These are phyloP conservation scores for Hygrophorus pudorinus DNA, from an alignment of 768 basidiomycete species.

Conservation along the genomic window DNA sequence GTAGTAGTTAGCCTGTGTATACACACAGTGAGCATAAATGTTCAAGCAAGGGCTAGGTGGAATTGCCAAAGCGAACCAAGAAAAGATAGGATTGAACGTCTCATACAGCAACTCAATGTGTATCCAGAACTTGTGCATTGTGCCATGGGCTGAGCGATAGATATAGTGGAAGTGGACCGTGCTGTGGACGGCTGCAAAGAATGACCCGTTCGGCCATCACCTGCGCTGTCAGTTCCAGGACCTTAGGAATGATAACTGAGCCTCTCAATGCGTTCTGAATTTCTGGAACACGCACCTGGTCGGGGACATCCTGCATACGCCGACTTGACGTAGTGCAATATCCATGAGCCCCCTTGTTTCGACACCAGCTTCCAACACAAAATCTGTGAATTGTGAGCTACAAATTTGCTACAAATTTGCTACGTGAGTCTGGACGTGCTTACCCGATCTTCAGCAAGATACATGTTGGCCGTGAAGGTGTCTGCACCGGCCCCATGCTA, in stretches of 20 bases:
- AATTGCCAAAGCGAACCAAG: conserved; percentile 78
- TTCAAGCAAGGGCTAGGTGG: background rate
- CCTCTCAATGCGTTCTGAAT: background rate
- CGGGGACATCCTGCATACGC: conserved; percentile 92
- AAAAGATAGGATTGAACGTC: conserved; percentile 81
- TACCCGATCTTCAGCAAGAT: conserved; percentile 82
- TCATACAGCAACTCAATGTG: conserved; percentile 93
- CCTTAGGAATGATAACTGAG: conserved; percentile 25
- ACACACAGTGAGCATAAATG: background rate
- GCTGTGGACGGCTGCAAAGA: conserved; percentile 94
- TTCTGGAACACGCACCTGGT: conserved; percentile 42
- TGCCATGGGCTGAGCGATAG: conserved; percentile 79
- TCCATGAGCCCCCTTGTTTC: conserved; percentile 86
- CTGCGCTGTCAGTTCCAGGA: conserved; percentile 92
- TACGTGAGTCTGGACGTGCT: conserved; percentile 14
- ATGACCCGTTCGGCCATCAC: conserved; percentile 95
- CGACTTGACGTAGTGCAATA: conserved; percentile 92
- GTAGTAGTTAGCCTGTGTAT: conserved; percentile 71
- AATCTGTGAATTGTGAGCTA: conserved; percentile 39
- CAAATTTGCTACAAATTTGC: too few species aligned
- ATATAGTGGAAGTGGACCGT: conserved; percentile 92
- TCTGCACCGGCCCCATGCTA: conserved; percentile 77
- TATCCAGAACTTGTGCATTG: conserved; percentile 85
- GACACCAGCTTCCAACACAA: conserved; percentile 96
- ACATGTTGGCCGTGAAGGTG: conserved; percentile 96